These are phyloP conservation scores for Arachis hypogaea DNA, from an alignment of 306 rosid genomes.

Conservation along the genomic window DNA sequence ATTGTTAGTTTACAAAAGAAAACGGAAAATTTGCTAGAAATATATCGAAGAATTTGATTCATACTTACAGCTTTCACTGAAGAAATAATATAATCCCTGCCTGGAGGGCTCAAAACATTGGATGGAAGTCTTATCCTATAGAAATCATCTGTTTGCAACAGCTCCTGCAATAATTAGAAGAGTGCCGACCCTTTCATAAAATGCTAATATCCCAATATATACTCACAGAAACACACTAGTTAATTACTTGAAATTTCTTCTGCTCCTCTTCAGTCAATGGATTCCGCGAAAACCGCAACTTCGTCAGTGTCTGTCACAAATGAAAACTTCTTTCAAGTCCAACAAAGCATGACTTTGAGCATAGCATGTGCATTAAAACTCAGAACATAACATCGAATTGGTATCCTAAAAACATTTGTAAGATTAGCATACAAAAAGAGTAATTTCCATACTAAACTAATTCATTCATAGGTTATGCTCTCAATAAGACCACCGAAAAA, in stretches of 20 bases:
- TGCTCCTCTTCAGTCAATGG: conserved; percentile 62
- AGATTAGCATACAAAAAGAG: neutral
- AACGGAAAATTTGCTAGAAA: neutral
- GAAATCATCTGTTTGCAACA: conserved; percentile 81
- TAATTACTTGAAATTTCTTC: conserved; percentile 62
- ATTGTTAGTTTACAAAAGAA: neutral
- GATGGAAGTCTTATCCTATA: conserved; percentile 86
- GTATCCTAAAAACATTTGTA: neutral
- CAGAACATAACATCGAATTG: neutral
- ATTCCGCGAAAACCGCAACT: conserved; percentile 85
- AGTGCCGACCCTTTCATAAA: conserved; percentile 29
- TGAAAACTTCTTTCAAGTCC: conserved; percentile 35
- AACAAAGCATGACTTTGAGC: conserved; percentile 9
- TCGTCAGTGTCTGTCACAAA: conserved; percentile 78
- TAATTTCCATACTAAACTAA: neutral
- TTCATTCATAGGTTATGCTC: neutral
- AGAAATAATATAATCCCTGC: conserved; percentile 68
- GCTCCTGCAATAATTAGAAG: conserved; percentile 51
- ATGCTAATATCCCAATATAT: conserved; percentile 6
- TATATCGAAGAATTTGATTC: conserved; percentile 16
- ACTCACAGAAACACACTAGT: conserved; percentile 3
- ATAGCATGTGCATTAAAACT: neutral
- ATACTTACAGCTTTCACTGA: conserved; percentile 85
- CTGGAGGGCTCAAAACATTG: conserved; percentile 73
- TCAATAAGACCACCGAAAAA: too few relatives aligned